These are phyloP conservation scores for Sutorius eximius DNA, from an alignment of 1,284 basidiomycete genomes.

Conservation along the genomic window DNA sequence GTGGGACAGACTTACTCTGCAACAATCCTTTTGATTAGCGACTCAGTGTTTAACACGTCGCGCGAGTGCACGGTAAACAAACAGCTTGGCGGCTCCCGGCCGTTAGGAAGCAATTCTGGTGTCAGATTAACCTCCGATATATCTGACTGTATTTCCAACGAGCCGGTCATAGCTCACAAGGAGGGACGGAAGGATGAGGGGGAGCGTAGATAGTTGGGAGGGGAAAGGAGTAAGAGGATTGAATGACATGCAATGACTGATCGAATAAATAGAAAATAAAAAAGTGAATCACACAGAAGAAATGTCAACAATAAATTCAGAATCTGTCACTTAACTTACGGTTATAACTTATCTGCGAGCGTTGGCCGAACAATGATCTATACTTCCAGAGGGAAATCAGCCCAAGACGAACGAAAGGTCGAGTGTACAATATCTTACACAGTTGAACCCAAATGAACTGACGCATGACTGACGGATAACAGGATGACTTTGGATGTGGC, in stretches of 20 bases:
- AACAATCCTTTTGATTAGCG: slow-evolving; percentile 12
- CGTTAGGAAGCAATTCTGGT: background rate
- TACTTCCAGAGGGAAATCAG: background rate
- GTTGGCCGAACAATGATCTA: background rate
- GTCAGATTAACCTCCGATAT: background rate
- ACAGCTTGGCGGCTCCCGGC: background rate
- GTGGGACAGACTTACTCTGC: slow-evolving; percentile 6
- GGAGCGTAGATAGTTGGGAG: background rate
- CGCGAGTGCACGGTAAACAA: background rate
- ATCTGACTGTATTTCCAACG: background rate
- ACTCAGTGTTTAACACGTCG: background rate
- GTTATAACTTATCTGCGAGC: background rate
- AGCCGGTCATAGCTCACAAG: background rate
- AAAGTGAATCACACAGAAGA: background rate
- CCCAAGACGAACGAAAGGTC: background rate
- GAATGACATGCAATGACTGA: background rate
- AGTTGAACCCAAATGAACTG: background rate
- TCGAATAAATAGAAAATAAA: background rate
- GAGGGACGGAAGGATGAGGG: background rate
- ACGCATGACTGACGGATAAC: background rate
- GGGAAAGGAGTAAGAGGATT: too few species aligned
- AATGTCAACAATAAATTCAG: background rate
- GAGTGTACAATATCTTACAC: background rate
- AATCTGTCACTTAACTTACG: background rate
- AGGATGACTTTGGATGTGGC: background rate